Percentiles rank a stretch among this genome's conserved stretches.
phyloP scores from a whole-genome alignment of 257 asterid genomes.

The Verbascum thapsus region DNA sequence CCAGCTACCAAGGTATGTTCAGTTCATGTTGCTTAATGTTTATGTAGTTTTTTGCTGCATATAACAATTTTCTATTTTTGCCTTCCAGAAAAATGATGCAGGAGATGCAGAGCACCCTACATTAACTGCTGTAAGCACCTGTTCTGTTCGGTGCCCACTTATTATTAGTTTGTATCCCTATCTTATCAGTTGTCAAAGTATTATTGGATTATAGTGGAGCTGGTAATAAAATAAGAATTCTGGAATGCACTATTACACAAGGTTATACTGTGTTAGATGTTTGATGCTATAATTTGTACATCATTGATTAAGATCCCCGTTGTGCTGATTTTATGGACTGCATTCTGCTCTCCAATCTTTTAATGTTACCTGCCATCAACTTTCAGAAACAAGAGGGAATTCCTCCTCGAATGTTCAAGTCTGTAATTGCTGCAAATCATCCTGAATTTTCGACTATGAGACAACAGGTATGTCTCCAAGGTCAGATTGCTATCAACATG shows the following conservation, averaged over 20 bases:
- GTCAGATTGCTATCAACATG: conserved; percentile 20
- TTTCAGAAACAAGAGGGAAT: conserved; percentile 95
- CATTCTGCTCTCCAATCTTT: too few relatives aligned
- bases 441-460: conserved; percentile 98
- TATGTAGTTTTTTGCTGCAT: conserved; percentile 22
- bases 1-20: conserved; percentile 67
- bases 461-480: conserved; percentile 72
- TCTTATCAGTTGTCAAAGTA: conserved; percentile 10
- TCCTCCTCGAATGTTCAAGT: conserved; percentile 97
- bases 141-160: background rate
- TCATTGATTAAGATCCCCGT: too few relatives aligned
- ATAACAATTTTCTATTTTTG: conserved; percentile 21
- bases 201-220: conserved; percentile 12
- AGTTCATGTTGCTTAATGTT: conserved; percentile 17
- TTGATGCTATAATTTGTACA: conserved; percentile 13
- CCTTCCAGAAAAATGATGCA: conserved; percentile 47
- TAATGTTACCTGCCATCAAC: conserved; percentile 28
- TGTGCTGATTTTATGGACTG: too few relatives aligned
- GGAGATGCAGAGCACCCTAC: conserved; percentile 45
- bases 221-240: conserved; percentile 11
- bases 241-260: conserved; percentile 2
- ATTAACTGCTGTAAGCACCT: conserved; percentile 46
- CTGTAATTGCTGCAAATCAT: conserved; percentile 95
- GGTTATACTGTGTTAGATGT: conserved; percentile 7
- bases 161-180: conserved; percentile 7